phyloP scores from a whole-genome alignment of 345 rosid genomes.

The Gossypium raimondii region DNA sequence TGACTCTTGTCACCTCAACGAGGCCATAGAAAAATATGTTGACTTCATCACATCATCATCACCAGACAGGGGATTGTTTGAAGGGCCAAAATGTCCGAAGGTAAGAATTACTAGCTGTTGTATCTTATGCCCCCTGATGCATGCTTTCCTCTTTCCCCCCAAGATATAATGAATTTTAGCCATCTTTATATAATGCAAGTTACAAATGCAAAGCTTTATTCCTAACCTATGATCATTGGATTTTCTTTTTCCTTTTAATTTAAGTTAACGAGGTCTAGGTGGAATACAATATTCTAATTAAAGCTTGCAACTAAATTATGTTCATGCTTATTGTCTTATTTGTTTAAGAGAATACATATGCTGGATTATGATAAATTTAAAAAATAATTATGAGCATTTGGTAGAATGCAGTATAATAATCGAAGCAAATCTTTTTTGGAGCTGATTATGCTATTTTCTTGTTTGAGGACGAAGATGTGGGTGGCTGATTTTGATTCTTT shows the following conservation, averaged over 20 bases:
- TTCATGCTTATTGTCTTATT: background rate
- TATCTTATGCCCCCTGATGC: background rate
- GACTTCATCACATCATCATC: constrained; percentile 38
- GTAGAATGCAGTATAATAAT: no score
- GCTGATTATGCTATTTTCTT: background rate
- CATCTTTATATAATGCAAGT: background rate
- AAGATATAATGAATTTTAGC: background rate
- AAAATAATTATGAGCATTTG: no score
- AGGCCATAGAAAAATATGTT: constrained; percentile 52
- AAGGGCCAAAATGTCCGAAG: constrained; percentile 83
- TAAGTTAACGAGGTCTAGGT: background rate
- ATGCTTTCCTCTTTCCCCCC: background rate
- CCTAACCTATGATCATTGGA: background rate
- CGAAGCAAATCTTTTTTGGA: background rate
- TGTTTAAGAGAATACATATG: background rate
- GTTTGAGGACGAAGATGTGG: background rate
- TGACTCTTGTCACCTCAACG: constrained; percentile 53
- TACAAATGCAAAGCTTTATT: background rate
- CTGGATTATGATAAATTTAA: background rate
- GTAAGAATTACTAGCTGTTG: constrained; percentile 26
- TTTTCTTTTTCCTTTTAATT: background rate
- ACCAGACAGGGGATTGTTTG: constrained; percentile 35
- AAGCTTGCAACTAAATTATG: background rate
- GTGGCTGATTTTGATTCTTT: background rate
- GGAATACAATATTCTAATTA: background rate